Base-by-base conservation (phyloP, 2,329 filamentous ascomycete genomes). In the Seiridium unicorne region DNA sequence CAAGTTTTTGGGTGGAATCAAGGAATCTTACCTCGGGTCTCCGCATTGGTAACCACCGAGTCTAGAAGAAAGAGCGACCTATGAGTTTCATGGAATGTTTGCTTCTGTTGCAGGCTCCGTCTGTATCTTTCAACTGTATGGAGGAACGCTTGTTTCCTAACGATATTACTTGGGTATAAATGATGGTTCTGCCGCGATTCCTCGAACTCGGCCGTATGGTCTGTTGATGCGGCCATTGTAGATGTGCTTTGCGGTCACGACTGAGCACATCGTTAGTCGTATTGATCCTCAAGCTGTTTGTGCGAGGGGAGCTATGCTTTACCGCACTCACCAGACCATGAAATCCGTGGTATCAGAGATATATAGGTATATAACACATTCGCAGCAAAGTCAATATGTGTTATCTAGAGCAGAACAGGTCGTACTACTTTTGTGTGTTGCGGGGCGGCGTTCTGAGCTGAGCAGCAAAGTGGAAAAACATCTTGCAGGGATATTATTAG, bases 111-210 rank as follows among this genome's bases (percentile, higher is more conserved):
- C 10, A 63, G 51, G 44, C 53, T 48, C 57, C 18, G 34, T 9
- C 47, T 47, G 35, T 64, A 64, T 5, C 57, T 55, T 11, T 62
- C 61, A n/a, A 62, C 58, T 2, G 60, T 61, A 36, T 64, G 59
- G 44, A 31, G 10, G 47, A 60, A 64, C 13, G 59, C 48, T 36
- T 61, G 57, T 49, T 61, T 61, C 34, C 62, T 60, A 36, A 64
- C 51, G 34, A 64, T 54, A 55, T 64, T 64, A 26, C 26, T 44
- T 38, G 62, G 61, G 51, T 64, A 64, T 13, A 44, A 13, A 13
- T 55, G 53, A 44, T 55, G 38, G 10, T 13, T 46, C 13, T 44
- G n/a, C 11, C 26, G 38, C 5, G 53, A 55, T 18, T 55, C 32
- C 18, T 55, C 53, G 26, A 44, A 55, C 53, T 55, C 53, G n/a